Evolutionary conservation across 768 basidiomycete species (phyloP).

Genomic region (Boletus rex-veris): DNA sequence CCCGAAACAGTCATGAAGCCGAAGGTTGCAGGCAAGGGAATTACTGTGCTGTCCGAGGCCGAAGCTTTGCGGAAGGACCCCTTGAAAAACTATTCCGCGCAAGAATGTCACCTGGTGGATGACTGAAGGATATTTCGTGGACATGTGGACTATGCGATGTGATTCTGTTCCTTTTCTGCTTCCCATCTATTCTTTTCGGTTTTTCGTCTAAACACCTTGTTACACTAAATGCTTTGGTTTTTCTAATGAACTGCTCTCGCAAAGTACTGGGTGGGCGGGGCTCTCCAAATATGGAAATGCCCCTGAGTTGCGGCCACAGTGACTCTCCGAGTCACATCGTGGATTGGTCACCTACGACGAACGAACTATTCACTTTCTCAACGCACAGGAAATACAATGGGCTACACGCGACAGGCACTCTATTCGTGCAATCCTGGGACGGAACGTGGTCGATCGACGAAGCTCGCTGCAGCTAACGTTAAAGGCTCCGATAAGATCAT

Average conservation of each 20-base stretch:
- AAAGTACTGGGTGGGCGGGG: neutral
- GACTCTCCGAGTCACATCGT: neutral
- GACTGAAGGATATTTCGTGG: constrained; percentile 16
- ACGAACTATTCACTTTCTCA: neutral
- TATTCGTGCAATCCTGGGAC: constrained; percentile 73
- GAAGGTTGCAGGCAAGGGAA: constrained; percentile 46
- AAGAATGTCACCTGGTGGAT: constrained; percentile 20
- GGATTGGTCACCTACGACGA: constrained; percentile 1
- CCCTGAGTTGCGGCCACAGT: constrained; percentile 18
- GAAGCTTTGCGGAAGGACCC: constrained; percentile 79
- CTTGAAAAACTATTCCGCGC: constrained; percentile 65
- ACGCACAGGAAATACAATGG: constrained; percentile 36
- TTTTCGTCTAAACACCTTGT: neutral
- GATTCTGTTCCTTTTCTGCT: constrained; percentile 7
- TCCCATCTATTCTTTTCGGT: constrained; percentile 8
- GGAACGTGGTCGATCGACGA: constrained; percentile 63
- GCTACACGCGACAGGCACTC: constrained; percentile 45
- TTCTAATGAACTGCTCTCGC: constrained; percentile 2
- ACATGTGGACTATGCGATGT: neutral
- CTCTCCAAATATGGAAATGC: constrained; percentile 10
- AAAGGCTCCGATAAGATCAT: constrained; percentile 62
- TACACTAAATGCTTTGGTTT: neutral
- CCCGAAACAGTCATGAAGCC: constrained; percentile 68
- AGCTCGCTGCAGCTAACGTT: constrained; percentile 62
- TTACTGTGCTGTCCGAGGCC: constrained; percentile 55